Base-by-base conservation (phyloP, 352 stramenopile genomes). In the Plasmopara halstedii region DNA sequence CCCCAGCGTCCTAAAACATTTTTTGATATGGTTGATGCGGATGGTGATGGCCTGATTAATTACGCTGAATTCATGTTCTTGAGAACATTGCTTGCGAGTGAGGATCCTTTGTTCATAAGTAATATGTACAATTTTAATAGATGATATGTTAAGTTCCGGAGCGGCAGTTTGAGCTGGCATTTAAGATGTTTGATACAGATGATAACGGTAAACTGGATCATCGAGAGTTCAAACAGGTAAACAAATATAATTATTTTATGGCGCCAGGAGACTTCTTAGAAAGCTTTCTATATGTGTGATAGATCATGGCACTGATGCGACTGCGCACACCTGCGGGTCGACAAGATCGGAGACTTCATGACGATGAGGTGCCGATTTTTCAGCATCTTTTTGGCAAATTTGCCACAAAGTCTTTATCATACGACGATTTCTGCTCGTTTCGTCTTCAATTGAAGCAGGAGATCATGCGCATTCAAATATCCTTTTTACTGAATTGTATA, bases 11-110 rank as follows among this genome's bases (percentile, higher is more conserved):
- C 58, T 6, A 81, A 85, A 50, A 80, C 76, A 21, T 95, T 94
- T 52, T 91, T 89, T 42, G 79, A 88, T 38, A 32, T 94, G 27
- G 75, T 95, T 27, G 82, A 95, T 47, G 74, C 79, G 7, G 84
- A 95, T 32, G 80, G 82, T 10, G 84, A 95, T 56, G 84, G 83
- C 0, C 58, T 94, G 21, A 94, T 95, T 47, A 89, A 75, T 46
- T 95, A 92, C 57, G 47, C 75, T 14, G 81, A 95, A 72, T 95
- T 88, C 68, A 89, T 92, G 69, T 88, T 94, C 56, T 93, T 94
- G 62, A 83, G 85, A 46, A 91, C 77, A 36, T 55, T 95, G 32
- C 73, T 95, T 7, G 64, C 75, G 18, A 91, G 81, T 92, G 66
- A 52, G 79, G n/a, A n/a, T 79, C n/a, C n/a, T 29, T 42, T 42